phyloP scores from a whole-genome alignment of 768 basidiomycete genomes.

The Lentinula edodes region DNA sequence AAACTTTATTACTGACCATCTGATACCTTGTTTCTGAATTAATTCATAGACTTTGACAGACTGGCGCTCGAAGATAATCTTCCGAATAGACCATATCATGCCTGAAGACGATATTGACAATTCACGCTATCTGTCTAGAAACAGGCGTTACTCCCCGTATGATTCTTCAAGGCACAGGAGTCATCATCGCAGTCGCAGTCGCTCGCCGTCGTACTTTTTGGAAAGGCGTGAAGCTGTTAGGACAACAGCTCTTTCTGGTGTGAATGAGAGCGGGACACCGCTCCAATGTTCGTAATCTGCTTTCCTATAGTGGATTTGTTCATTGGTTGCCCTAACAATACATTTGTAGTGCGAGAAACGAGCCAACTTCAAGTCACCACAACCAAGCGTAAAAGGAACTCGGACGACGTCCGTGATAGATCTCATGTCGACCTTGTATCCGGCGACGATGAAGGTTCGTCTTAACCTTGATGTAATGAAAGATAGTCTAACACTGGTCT shows the following conservation, averaged over 20 bases:
- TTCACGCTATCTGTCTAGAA: not conserved
- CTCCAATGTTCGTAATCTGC: not conserved
- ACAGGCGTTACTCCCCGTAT: not conserved
- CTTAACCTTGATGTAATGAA: not conserved
- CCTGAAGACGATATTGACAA: not conserved
- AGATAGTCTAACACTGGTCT: not conserved
- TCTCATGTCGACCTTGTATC: not conserved
- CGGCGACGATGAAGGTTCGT: not conserved
- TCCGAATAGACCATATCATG: not conserved
- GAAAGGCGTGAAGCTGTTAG: not conserved
- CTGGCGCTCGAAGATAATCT: not conserved
- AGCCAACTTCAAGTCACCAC: not conserved
- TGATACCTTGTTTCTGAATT: not conserved
- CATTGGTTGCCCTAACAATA: not conserved
- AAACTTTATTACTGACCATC: no score
- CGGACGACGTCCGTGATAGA: not conserved
- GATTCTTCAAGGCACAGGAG: not conserved
- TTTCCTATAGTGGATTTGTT: not conserved
- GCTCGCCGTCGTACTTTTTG: not conserved
- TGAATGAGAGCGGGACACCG: not conserved
- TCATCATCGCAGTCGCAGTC: not conserved
- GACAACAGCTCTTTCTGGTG: not conserved
- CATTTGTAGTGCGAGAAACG: not conserved
- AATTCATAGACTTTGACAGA: not conserved
- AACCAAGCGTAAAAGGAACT: not conserved